Conservation (phyloP, 805 yeast species). For the Starmera pachycereana region DNA sequence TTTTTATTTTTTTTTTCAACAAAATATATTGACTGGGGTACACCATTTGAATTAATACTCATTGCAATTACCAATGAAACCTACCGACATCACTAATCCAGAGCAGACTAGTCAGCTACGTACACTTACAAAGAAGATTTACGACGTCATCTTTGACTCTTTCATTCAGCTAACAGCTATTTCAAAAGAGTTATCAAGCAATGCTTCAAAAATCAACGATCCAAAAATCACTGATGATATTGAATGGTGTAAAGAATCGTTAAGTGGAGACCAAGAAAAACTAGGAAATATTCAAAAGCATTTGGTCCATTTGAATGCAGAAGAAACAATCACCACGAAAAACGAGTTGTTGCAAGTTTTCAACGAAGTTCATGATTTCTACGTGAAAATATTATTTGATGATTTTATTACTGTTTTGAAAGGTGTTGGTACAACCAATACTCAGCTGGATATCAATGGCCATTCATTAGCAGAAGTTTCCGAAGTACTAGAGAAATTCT, state of each 20-base stretch:
- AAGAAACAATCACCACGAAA: constrained; percentile 12
- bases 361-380: constrained; percentile 10
- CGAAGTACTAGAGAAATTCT: neutral
- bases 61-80: no score
- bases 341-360: constrained; percentile 10
- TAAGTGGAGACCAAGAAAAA: constrained; percentile 6
- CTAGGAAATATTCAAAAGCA: constrained; percentile 6
- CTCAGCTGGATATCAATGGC: neutral
- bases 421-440: neutral
- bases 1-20: no score
- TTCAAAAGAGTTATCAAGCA: neutral
- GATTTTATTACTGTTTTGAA: constrained; percentile 7
- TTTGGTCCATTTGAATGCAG: constrained; percentile 9
- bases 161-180: constrained; percentile 6
- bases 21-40: no score
- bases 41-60: no score
- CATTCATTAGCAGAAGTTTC: neutral
- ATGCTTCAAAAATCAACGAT: neutral
- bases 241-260: constrained; percentile 9
- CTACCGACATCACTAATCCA: no score
- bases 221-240: constrained; percentile 6
- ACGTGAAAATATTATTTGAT: constrained; percentile 6
- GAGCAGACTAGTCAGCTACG: no score
- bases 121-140: constrained; percentile 1
- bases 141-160: constrained; percentile 6